Base-by-base conservation (phyloP, 192 early-diverging fungal species). In the Phycomyces nitens region DNA sequence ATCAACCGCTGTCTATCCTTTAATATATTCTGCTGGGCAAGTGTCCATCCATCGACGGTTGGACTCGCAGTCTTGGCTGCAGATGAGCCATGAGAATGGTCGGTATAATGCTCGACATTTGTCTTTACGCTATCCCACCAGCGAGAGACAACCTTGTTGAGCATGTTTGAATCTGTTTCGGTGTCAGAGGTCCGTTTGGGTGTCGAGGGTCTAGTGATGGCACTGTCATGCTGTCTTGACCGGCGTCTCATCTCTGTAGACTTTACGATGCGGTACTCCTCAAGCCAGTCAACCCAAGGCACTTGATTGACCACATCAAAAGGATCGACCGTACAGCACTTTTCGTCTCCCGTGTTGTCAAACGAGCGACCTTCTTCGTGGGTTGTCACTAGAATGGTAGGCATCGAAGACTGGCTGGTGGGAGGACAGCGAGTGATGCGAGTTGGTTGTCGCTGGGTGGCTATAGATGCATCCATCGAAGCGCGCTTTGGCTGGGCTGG, bases 211-310 rank as follows among this genome's bases (percentile, higher is more conserved):
- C 43, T 22, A 8, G 3, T 15, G 24, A 21, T 20, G 39, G 14
- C 16, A 27, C 27, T 27, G 53, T 54, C 52, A 34, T 20, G 11
- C 47, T n/a, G 53, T 55, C 21, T 47, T 60, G 58, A 27, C n/a
- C 68, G 20, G 15, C 68, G 41, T 50, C 60, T 22, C 1, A 69
- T 69, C 56, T 73, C 71, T 18, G 40, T 23, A n/a, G 60, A 53
- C 53, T 73, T 73, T 3, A 73, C 10, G 3, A 58, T 29, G 15
- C 62, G 55, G 43, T 73, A 73, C 47, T 73, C 71, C 8, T 73
- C 71, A 8, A 73, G 23, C 71, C 71, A 73, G 53, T 73, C 71
- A 15, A 73, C 65, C 71, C 71, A 73, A 18, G 71, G 65, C 27
- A 73, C 62, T 6, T 51, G 60, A 43, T 67, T 60, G 10, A 69